phyloP scores from a whole-genome alignment of 2,329 filamentous ascomycete genomes.

The Tolypocladium inflatum region DNA sequence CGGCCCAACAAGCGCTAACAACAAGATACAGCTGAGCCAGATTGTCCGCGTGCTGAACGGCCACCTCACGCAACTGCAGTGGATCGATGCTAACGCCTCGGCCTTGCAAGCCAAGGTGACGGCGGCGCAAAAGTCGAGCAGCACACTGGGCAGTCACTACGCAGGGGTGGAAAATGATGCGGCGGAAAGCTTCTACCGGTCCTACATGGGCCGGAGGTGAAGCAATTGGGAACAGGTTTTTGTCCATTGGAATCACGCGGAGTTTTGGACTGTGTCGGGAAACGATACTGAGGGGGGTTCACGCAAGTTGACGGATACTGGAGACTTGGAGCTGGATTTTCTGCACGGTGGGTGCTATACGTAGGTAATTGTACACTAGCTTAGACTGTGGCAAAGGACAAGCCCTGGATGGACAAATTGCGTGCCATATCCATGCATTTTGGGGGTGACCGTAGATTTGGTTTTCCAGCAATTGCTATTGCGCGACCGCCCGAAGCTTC shows the following conservation, averaged over 20 bases:
- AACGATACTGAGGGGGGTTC: slow-evolving; percentile 3
- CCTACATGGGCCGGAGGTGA: slow-evolving; percentile 68
- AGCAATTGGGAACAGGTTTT: slow-evolving; percentile 2
- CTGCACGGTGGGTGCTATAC: slow-evolving; percentile 10
- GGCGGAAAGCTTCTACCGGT: slow-evolving; percentile 84
- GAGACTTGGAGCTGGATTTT: slow-evolving; percentile 6
- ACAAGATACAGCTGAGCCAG: slow-evolving; percentile 62
- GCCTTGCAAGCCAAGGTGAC: slow-evolving; percentile 74
- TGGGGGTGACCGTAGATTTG: background rate
- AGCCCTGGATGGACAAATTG: slow-evolving; percentile 9
- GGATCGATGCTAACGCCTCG: slow-evolving; percentile 80
- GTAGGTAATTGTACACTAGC: slow-evolving; percentile 30
- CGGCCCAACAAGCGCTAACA: slow-evolving; percentile 14
- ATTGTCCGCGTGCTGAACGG: slow-evolving; percentile 93
- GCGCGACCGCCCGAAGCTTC: background rate
- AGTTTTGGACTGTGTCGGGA: slow-evolving; percentile 2
- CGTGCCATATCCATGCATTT: slow-evolving; percentile 6
- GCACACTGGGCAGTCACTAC: slow-evolving; percentile 47
- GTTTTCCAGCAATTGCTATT: background rate
- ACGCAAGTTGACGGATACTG: slow-evolving; percentile 5
- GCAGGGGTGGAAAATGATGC: slow-evolving; percentile 57
- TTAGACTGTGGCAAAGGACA: slow-evolving; percentile 17
- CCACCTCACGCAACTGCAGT: slow-evolving; percentile 84
- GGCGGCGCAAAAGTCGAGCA: slow-evolving; percentile 71
- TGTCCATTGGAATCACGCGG: background rate